phyloP scores from a whole-genome alignment of 106 monocot genomes.

The Dactylorhiza incarnata region DNA sequence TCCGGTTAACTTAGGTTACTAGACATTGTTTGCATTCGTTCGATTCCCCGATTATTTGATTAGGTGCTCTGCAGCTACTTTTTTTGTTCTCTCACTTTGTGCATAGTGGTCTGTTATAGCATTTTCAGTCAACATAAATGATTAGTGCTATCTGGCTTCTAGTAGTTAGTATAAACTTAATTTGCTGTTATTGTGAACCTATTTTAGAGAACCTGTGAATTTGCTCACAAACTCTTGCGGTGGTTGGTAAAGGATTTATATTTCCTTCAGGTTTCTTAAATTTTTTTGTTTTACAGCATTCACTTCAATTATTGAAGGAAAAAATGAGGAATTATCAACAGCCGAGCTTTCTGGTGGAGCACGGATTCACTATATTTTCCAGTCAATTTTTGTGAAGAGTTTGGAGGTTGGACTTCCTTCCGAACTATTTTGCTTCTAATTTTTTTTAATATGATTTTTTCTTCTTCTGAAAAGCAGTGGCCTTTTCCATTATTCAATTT shows the following conservation, averaged over 20 bases:
- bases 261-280: not conserved
- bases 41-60: too few species aligned
- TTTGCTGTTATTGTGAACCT: too few species aligned
- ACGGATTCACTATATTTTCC: slow-evolving; percentile 97
- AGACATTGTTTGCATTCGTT: too few species aligned
- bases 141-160: too few species aligned
- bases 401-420: slow-evolving; percentile 59
- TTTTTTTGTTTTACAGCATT: slow-evolving; percentile 50
- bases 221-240: not conserved
- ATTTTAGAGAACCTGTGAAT: not conserved
- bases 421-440: not conserved
- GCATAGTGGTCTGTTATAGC: too few species aligned
- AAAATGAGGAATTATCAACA: slow-evolving; percentile 91
- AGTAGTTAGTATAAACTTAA: too few species aligned
- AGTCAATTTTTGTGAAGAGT: slow-evolving; percentile 93
- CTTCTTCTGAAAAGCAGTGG: not conserved
- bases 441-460: not conserved
- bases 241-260: not conserved
- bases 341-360: slow-evolving; percentile 93
- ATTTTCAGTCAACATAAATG: too few species aligned
- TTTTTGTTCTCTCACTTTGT: too few species aligned
- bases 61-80: too few species aligned
- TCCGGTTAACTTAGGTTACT: not conserved
- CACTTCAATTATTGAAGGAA: slow-evolving; percentile 90
- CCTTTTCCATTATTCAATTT: not conserved